Conservation (phyloP, 768 basidiomycete genomes). For the Lyophyllum semitale region DNA sequence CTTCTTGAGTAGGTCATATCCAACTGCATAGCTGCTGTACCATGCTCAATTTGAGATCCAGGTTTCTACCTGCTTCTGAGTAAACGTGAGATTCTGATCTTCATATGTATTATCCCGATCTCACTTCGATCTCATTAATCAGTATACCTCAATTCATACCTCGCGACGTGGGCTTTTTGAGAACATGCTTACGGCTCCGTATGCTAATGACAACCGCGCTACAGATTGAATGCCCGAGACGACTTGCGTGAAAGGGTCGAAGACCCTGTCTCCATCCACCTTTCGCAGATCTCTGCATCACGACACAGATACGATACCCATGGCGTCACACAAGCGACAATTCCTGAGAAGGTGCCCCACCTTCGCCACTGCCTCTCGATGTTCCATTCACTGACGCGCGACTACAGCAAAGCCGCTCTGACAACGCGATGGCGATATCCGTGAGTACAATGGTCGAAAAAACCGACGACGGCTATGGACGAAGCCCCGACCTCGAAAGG, state of each 20-base stretch:
- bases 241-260: constrained; percentile 36
- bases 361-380: not conserved
- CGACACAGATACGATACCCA: constrained; percentile 1
- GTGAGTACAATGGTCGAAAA: constrained; percentile 16
- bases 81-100: constrained; percentile 40
- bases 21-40: not conserved
- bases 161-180: constrained; percentile 38
- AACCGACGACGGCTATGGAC: not conserved
- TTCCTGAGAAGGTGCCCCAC: constrained; percentile 11
- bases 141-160: constrained; percentile 62
- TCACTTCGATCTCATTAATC: not conserved
- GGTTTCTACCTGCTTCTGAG: constrained; percentile 54
- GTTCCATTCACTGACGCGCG: not conserved
- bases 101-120: not conserved
- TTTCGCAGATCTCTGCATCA: constrained; percentile 34
- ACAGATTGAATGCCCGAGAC: constrained; percentile 48
- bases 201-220: not conserved
- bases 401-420: constrained; percentile 7
- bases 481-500: not conserved
- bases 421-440: constrained; percentile 13
- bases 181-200: too few relatives aligned
- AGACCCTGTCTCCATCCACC: constrained; percentile 42
- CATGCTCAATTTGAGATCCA: constrained; percentile 8
- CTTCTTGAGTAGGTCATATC: constrained; percentile 41
- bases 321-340: not conserved